phyloP scores from a whole-genome alignment of 768 basidiomycete genomes.

The Xerocomellus amylosporus region DNA sequence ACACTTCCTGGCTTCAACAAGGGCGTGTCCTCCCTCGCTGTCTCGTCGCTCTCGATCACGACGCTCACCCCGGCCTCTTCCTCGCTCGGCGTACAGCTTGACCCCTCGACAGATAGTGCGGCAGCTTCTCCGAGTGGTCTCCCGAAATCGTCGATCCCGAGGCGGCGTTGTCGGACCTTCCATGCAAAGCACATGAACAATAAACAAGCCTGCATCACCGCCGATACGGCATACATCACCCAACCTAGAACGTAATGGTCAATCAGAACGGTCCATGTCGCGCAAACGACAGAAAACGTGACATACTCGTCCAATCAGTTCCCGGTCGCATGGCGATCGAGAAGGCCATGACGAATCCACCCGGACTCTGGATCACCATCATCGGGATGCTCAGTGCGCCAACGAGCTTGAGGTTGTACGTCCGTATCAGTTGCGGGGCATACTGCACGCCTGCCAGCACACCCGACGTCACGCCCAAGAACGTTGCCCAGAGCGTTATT shows the following conservation, averaged over 20 bases:
- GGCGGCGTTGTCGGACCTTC: conserved; percentile 71
- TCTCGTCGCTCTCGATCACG: conserved; percentile 19
- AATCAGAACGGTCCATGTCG: not conserved
- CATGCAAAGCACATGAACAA: conserved; percentile 84
- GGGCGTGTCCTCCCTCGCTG: conserved; percentile 18
- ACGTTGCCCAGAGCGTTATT: conserved; percentile 70
- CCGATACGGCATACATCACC: conserved; percentile 78
- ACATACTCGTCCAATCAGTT: conserved; percentile 81
- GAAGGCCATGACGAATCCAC: conserved; percentile 80
- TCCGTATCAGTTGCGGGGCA: conserved; percentile 79
- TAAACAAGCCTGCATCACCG: conserved; percentile 78
- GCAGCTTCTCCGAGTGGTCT: conserved; percentile 38
- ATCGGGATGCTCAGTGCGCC: conserved; percentile 92
- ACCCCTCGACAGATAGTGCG: not conserved
- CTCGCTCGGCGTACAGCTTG: not conserved
- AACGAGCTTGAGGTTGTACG: conserved; percentile 75
- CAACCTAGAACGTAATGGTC: conserved; percentile 48
- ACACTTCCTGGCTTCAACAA: conserved; percentile 22
- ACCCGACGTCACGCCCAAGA: conserved; percentile 81
- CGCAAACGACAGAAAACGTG: not conserved
- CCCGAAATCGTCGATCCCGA: conserved; percentile 90
- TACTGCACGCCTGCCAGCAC: conserved; percentile 83
- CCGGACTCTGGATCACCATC: conserved; percentile 95
- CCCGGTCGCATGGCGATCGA: conserved; percentile 78
- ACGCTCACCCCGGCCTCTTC: conserved; percentile 17